Conservation (phyloP, 495 filamentous ascomycete species). For the Penicillium simplicissimum region DNA sequence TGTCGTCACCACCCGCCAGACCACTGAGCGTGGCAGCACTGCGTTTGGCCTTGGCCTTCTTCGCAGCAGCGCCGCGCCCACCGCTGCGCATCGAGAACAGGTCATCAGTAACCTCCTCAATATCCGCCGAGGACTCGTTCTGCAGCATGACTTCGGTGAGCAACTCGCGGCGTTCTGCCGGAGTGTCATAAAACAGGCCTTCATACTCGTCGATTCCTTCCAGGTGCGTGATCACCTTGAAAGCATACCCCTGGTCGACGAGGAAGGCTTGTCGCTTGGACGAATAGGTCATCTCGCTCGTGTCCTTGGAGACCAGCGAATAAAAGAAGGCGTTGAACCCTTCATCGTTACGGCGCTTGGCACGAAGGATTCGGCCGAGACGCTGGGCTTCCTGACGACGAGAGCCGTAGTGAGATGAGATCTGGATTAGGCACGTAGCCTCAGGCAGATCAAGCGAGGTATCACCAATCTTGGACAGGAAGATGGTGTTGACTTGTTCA, state of each 20-base stretch:
- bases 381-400: conserved; percentile 96
- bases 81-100: conserved; percentile 67
- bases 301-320: conserved; percentile 94
- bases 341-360: conserved; percentile 95
- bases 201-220: conserved; percentile 85
- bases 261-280: conserved; percentile 97
- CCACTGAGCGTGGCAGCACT: conserved; percentile 84
- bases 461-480: conserved; percentile 97
- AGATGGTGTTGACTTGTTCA: conserved; percentile 88
- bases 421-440: conserved; percentile 96
- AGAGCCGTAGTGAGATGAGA: conserved; percentile 97
- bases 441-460: conserved; percentile 96
- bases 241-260: conserved; percentile 97
- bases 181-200: conserved; percentile 75
- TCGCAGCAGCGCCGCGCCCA: conserved; percentile 30
- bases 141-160: conserved; percentile 91
- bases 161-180: conserved; percentile 82
- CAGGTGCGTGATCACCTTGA: conserved; percentile 98
- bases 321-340: conserved; percentile 99
- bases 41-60: conserved; percentile 62
- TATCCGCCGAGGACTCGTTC: conserved; percentile 76
- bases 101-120: conserved; percentile 79
- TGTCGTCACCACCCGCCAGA: conserved; percentile 85
- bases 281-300: conserved; percentile 97
- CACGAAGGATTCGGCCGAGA: conserved; percentile 90